Evolutionary conservation across 768 basidiomycete species (phyloP), one percentile per base, ranked within the genome.

Genomic region (Kwoniella sp.): DNA sequence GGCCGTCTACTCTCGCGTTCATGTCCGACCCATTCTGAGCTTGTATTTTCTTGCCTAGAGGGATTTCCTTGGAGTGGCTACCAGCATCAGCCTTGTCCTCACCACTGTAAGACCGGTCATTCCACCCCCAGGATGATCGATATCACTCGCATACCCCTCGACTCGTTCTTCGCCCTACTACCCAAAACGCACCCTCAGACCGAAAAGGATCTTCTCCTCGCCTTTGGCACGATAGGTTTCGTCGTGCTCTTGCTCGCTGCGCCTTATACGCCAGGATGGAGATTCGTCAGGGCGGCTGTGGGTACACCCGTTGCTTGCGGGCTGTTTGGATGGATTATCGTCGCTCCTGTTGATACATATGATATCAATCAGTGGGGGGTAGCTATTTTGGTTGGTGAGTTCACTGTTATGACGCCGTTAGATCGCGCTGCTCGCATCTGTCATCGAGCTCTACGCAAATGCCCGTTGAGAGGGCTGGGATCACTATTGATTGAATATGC

Each of bases 211-310:
- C 10, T 48, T 24, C 7, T 40, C 17, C 5, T 60, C 4, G 59
- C 30, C 5, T 48, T 65, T 37, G 40, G 40, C 15, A 44, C 37
- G 5, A 53, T 60, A 21, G 27, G 53, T n/a, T 30, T 63, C 15
- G 29, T 52, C 10, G 12, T 44, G 8, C 30, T 64, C 22, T n/a
- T 46, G 4, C 62, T 67, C 24, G 15, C 62, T 15, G 58, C 71
- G 21, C 71, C 71, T 2, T 60, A 50, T 46, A 73, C 71, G 1
- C 60, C 44, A 2, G 57, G 66, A 26, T 73, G 68, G 64, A 65
- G 59, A 33, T 29, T 70, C 33, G 56, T 70, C 27, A 58, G 70
- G 17, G 63, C 57, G 19, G 51, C 48, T 2, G 36, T 69, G 0
- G 37, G 55, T 0, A 36, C 65, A 3, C 50, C 65, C 2, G 9